Evolutionary conservation across 495 filamentous ascomycete genomes (phyloP).

Genomic region (Beverwykella pulmonaria): DNA sequence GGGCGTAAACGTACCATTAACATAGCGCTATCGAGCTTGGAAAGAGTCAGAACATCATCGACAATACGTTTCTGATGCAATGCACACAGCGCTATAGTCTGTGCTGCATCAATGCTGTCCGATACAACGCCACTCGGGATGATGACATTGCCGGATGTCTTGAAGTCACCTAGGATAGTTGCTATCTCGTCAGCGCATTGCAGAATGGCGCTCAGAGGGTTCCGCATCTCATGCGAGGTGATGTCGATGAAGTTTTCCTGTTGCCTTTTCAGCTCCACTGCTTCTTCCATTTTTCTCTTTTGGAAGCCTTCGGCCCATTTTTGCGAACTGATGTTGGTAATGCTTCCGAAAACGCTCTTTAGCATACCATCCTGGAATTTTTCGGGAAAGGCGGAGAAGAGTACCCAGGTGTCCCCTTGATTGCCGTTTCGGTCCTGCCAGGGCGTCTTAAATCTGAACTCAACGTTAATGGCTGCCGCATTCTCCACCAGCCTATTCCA

Average conservation of each 20-base stretch:
- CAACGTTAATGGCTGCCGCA: constrained; percentile 59
- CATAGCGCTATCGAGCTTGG: constrained; percentile 79
- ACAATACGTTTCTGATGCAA: constrained; percentile 81
- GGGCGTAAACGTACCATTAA: constrained; percentile 49
- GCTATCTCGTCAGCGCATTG: constrained; percentile 81
- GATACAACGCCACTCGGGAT: constrained; percentile 53
- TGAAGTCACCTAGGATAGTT: constrained; percentile 54
- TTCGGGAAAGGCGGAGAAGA: constrained; percentile 72
- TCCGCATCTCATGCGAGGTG: constrained; percentile 85
- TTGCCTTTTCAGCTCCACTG: constrained; percentile 50
- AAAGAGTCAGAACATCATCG: constrained; percentile 76
- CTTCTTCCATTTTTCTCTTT: constrained; percentile 54
- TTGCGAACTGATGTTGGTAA: constrained; percentile 51
- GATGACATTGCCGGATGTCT: constrained; percentile 24
- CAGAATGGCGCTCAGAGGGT: constrained; percentile 77
- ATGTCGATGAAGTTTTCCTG: constrained; percentile 84
- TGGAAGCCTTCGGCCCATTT: constrained; percentile 64
- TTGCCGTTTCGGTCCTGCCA: constrained; percentile 62
- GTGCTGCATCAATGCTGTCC: constrained; percentile 67
- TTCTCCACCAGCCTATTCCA: constrained; percentile 63
- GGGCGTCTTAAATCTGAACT: constrained; percentile 68
- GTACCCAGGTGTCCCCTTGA: constrained; percentile 66
- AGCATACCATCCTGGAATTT: constrained; percentile 57
- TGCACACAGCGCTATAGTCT: constrained; percentile 75
- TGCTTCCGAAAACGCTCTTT: constrained; percentile 68